Evolutionary conservation across 371 early-diverging fungal genomes (phyloP).

Genomic region (Coemansia linderi): DNA sequence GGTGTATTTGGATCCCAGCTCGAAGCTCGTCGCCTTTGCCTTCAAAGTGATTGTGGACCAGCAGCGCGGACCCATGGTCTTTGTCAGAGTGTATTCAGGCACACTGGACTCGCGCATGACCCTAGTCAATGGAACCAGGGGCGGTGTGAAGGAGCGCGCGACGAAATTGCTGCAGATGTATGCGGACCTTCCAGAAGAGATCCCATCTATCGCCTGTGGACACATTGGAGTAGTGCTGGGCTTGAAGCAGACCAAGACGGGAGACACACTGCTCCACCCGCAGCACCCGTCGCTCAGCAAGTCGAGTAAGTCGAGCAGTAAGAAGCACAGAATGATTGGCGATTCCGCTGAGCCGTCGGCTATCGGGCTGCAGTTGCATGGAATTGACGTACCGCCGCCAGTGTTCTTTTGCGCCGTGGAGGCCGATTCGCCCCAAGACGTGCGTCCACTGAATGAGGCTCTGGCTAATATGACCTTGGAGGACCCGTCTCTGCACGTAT

Average conservation of each 20-base stretch:
- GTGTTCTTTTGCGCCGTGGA: constrained; percentile 90
- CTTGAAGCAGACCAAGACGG: constrained; percentile 83
- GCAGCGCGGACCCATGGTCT: constrained; percentile 85
- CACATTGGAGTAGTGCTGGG: constrained; percentile 92
- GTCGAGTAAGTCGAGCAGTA: background rate
- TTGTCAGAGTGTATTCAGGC: constrained; percentile 91
- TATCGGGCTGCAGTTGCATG: constrained; percentile 59
- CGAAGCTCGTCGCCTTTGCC: constrained; percentile 79
- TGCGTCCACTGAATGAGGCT: constrained; percentile 74
- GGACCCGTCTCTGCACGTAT: constrained; percentile 84
- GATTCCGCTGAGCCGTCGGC: background rate
- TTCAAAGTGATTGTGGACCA: constrained; percentile 91
- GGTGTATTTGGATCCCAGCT: constrained; percentile 54
- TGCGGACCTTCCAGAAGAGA: constrained; percentile 87
- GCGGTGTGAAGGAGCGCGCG: constrained; percentile 75
- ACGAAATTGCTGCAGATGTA: constrained; percentile 88
- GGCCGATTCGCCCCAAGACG: constrained; percentile 75
- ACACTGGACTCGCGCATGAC: constrained; percentile 67
- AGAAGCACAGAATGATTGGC: background rate
- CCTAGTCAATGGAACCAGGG: constrained; percentile 68
- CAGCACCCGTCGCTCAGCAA: constrained; percentile 34
- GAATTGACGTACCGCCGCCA: constrained; percentile 84
- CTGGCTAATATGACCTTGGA: constrained; percentile 76
- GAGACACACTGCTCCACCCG: constrained; percentile 78
- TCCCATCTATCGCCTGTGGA: constrained; percentile 72